Conservation (phyloP, 805 yeast species). For the Cyberlindnera nakhonratchasimensis region DNA sequence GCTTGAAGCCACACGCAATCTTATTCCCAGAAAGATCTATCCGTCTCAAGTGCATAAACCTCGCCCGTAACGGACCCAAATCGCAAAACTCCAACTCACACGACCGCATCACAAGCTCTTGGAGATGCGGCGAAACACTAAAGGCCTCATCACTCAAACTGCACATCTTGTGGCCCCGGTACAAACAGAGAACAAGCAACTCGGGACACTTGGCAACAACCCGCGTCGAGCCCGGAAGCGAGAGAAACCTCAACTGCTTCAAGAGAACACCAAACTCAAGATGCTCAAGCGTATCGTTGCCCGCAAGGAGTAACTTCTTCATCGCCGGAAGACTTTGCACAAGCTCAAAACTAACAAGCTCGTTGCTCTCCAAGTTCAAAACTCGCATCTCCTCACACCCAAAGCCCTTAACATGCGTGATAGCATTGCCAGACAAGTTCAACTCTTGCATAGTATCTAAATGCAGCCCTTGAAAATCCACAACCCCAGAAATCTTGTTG, state of each 20-base stretch:
- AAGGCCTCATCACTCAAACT: background rate
- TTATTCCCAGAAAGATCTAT: slow-evolving; percentile 12
- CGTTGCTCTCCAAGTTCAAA: slow-evolving; percentile 10
- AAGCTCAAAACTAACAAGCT: slow-evolving; percentile 4
- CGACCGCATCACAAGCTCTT: slow-evolving; percentile 6
- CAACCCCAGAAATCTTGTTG: slow-evolving; percentile 13
- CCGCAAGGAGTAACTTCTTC: slow-evolving; percentile 13
- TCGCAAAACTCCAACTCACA: slow-evolving; percentile 10
- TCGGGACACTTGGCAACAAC: slow-evolving; percentile 6
- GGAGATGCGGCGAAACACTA: slow-evolving; percentile 1
- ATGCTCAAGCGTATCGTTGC: background rate
- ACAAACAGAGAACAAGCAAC: slow-evolving; percentile 6
- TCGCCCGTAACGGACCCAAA: background rate
- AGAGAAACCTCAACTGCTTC: slow-evolving; percentile 7
- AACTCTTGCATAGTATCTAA: slow-evolving; percentile 19
- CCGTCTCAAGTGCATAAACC: slow-evolving; percentile 9
- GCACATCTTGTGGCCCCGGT: background rate
- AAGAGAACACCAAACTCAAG: slow-evolving; percentile 1
- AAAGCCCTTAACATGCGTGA: slow-evolving; percentile 7
- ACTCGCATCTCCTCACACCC: slow-evolving; percentile 1
- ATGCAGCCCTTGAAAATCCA: slow-evolving; percentile 10
- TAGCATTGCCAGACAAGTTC: slow-evolving; percentile 15
- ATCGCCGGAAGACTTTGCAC: slow-evolving; percentile 4
- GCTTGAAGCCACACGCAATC: slow-evolving; percentile 13
- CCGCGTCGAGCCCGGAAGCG: slow-evolving; percentile 2